phyloP scores from a whole-genome alignment of 1,139 yeast species.

The Schwanniomyces etchellsii region DNA sequence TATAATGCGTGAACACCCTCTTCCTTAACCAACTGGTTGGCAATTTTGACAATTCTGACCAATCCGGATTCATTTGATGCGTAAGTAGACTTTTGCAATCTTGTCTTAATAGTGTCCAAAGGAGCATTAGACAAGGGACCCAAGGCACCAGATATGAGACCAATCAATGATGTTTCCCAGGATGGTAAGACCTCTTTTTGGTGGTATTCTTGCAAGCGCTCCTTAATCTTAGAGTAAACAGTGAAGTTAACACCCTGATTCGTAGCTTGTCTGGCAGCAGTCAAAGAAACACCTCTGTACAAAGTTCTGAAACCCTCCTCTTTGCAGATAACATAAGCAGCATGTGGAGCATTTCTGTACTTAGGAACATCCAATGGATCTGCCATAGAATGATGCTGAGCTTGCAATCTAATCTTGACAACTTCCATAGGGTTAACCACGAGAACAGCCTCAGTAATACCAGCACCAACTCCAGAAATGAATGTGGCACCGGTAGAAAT shows the following conservation, averaged over 20 bases:
- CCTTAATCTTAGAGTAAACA: conserved; percentile 82
- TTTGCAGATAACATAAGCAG: conserved; percentile 72
- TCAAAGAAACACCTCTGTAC: conserved; percentile 91
- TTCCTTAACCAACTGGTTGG: conserved; percentile 75
- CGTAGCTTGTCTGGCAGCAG: conserved; percentile 97
- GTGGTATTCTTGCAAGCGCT: conserved; percentile 63
- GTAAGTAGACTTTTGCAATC: conserved; percentile 88
- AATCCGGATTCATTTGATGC: conserved; percentile 66
- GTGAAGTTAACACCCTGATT: conserved; percentile 99
- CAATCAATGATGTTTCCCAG: conserved; percentile 91
- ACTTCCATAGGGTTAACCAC: conserved; percentile 98
- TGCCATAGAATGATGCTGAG: conserved; percentile 85
- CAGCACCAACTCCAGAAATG: conserved; percentile 95
- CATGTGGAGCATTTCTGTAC: conserved; percentile 91
- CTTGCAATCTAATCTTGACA: conserved; percentile 92
- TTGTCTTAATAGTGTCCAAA: conserved; percentile 91
- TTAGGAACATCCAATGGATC: conserved; percentile 80
- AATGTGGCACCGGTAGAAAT: conserved; percentile 73
- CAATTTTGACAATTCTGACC: conserved; percentile 75
- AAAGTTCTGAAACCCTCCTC: conserved; percentile 90
- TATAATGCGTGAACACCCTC: conserved; percentile 86
- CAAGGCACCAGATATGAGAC: conserved; percentile 90
- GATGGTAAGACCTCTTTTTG: conserved; percentile 67
- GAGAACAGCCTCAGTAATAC: conserved; percentile 90
- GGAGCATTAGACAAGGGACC: conserved; percentile 99